phyloP scores from a whole-genome alignment of 345 rosid species.

The Citrus trifoliata region DNA sequence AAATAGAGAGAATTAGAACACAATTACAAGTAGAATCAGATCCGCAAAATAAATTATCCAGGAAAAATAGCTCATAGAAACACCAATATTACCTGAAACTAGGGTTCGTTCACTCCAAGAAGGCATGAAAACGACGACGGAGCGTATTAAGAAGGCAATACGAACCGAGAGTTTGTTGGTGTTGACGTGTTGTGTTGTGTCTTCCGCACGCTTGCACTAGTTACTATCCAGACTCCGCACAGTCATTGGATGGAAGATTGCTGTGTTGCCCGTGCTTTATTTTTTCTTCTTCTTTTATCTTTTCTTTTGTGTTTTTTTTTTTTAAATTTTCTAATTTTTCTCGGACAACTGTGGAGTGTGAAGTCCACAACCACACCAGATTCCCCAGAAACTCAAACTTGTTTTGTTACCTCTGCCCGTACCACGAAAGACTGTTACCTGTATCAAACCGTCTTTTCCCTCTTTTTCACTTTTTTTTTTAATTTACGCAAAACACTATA shows the following conservation, averaged over 20 bases:
- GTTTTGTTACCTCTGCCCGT: background rate
- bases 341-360: background rate
- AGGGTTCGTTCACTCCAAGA: background rate
- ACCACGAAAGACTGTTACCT: background rate
- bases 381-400: background rate
- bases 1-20: background rate
- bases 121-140: background rate
- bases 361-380: background rate
- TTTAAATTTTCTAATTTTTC: background rate
- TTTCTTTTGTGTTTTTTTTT: background rate
- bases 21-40: background rate
- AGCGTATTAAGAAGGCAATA: background rate
- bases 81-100: background rate
- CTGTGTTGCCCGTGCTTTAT: too few species aligned
- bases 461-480: background rate
- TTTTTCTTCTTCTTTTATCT: background rate
- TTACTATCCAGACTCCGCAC: background rate
- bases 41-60: background rate
- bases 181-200: background rate
- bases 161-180: background rate
- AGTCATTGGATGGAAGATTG: background rate
- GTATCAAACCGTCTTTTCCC: background rate
- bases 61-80: too few species aligned
- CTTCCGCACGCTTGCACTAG: slow-evolving; percentile 2
- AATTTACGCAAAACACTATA: too few species aligned